Base-by-base conservation (phyloP, 345 rosid species). In the Trapa bicornis region DNA sequence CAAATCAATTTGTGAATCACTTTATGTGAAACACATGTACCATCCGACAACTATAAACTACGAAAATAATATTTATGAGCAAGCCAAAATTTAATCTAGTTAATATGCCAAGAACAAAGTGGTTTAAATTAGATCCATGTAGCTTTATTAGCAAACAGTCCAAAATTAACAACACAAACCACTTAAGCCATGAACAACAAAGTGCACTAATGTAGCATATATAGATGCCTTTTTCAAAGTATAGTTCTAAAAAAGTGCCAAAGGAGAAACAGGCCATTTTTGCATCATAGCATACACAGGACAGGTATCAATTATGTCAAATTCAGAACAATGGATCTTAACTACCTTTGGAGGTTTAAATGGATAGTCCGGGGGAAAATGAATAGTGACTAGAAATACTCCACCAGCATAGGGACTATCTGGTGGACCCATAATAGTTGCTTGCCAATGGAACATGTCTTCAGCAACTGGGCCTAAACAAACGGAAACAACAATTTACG, bases 361-460 rank as follows among this genome's bases (percentile, higher is more conserved):
- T 4, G 87, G 87, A 70, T 84, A 81, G 77, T 84, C 87, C 8
- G 85, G 85, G 73, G 87, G 87, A 72, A 84, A 84, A 70, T 84
- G 85, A 68, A 84, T 81, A 35, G 87, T 84, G 6, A 84, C 82
- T 47, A 81, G 82, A 74, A 84, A 84, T 38, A 81, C 87, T 35
- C 87, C 85, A 4, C 87, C 85, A 0, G 85, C 73, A 47, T 79
- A 84, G 33, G 87, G 87, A 70, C 87, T 84, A 6, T 81, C 87
- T 0, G 85, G 75, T 6, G 87, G 87, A 72, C 87, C 87, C 87
- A 84, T 84, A 56, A 84, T 84, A 45, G 87, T 84, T 47, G 85
- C 87, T 81, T 84, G 85, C 85, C 87, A 84, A 63, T 84, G 85
- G 43, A 84, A 84, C 87, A 84, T 79, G 70, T 84, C 87, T 65